Conservation (phyloP, 768 basidiomycete species). For the Tulasnella sp. region DNA sequence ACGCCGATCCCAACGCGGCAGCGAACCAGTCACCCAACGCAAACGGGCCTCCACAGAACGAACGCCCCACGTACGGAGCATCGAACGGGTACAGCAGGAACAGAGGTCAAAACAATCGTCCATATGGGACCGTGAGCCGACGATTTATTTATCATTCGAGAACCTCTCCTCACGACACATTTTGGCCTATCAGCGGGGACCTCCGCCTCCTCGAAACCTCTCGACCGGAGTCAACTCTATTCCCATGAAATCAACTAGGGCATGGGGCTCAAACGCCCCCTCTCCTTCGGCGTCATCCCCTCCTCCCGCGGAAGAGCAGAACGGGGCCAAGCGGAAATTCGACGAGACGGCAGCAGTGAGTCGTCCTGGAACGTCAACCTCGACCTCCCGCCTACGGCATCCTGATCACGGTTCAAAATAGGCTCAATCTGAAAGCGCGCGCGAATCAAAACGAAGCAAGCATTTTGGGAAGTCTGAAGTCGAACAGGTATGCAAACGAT, state of each 20-base stretch:
- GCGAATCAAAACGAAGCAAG: not conserved
- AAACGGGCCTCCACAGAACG: not conserved
- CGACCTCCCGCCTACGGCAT: not conserved
- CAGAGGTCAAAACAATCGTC: not conserved
- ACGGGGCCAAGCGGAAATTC: constrained; percentile 14
- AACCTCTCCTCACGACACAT: not conserved
- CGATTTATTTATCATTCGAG: not conserved
- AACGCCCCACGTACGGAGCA: not conserved
- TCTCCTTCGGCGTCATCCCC: constrained; percentile 12
- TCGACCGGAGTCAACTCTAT: not conserved
- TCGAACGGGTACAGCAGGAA: not conserved
- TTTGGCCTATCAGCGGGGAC: not conserved
- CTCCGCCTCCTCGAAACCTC: not conserved
- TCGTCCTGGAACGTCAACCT: not conserved
- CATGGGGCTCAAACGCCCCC: constrained; percentile 3
- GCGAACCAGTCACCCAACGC: not conserved
- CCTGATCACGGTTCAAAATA: not conserved
- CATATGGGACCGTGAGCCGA: not conserved
- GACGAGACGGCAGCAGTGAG: not conserved
- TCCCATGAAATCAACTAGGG: not conserved
- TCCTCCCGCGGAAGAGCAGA: not conserved
- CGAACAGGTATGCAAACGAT: not conserved
- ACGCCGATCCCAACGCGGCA: not conserved
- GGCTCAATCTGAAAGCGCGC: not conserved
- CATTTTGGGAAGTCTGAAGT: not conserved